Base-by-base conservation (phyloP, 2,329 filamentous ascomycete species). In the Xylariaceae sp. region DNA sequence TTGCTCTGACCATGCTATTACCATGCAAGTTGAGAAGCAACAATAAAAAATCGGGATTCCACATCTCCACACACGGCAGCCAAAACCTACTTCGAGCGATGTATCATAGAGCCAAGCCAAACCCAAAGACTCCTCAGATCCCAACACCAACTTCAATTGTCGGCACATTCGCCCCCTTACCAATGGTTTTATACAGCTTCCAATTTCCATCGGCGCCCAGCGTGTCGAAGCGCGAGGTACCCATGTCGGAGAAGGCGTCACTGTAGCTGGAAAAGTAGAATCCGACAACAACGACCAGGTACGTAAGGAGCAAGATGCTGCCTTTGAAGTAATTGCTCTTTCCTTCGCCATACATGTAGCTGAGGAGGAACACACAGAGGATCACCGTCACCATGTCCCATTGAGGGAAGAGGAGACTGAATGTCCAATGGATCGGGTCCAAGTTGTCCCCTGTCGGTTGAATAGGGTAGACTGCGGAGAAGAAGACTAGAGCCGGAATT, bases 321-420 rank as follows among this genome's bases (percentile, higher is more conserved):
- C 93, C 93, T 73, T 98, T 98, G 81, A 98, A 98, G 69, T 98
- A 98, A 68, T 98, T 98, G 74, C 91, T 97, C 80, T 98, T 98
- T 33, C 93, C 93, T 70, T 98, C 93, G 41, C 92, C 88, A 59
- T 97, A 95, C 75, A 98, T 92, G 73, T 97, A 95, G 60, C 90
- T 95, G 55, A 98, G 81, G 45, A 98, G 72, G 72, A 98, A 95
- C 16, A 98, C 90, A 60, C 92, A 96, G 14, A 98, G 72, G 48
- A 97, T 95, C 14, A 97, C 89, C 1, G 88, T 95, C 11, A 97
- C 85, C 88, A 98, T 94, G 65, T 98, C 93, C 92, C 92, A 98
- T 66, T 98, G 93, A 1, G 93, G 93, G 71, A 98, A 97, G 36
- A 97, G 88, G 25, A 98, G 79, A 27, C 83, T 87, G 65, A 93